Percentiles rank a stretch among this genome's conserved stretches.
Evolutionary conservation across 805 yeast species (phyloP).

Genomic region (Metschnikowia noctiluminum): DNA sequence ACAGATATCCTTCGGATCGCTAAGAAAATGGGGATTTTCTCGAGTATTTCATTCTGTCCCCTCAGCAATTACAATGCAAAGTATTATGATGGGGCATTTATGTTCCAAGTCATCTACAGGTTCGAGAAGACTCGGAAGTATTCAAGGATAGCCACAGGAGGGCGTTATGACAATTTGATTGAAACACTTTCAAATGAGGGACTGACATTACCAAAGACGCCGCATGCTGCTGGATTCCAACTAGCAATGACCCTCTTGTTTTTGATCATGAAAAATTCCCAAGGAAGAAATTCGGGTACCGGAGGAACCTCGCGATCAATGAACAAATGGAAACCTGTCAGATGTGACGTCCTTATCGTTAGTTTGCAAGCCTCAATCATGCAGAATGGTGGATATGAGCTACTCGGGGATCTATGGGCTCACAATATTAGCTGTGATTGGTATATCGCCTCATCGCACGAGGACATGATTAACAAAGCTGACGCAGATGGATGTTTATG

Average conservation of each 20-base stretch:
- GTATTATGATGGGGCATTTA: slow-evolving; percentile 75
- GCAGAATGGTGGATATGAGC: slow-evolving; percentile 58
- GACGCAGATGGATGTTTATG: slow-evolving; percentile 68
- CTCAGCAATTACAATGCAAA: slow-evolving; percentile 77
- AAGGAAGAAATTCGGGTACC: slow-evolving; percentile 2
- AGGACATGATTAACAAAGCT: slow-evolving; percentile 65
- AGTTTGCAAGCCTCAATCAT: slow-evolving; percentile 58
- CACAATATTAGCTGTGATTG: slow-evolving; percentile 77
- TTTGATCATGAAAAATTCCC: slow-evolving; percentile 31
- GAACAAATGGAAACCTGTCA: slow-evolving; percentile 39
- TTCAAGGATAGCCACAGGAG: slow-evolving; percentile 77
- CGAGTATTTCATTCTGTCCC: slow-evolving; percentile 67
- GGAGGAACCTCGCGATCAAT: slow-evolving; percentile 41
- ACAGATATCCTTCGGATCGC: slow-evolving; percentile 52
- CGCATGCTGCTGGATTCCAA: slow-evolving; percentile 79
- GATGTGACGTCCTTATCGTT: slow-evolving; percentile 82
- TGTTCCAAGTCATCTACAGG: slow-evolving; percentile 83
- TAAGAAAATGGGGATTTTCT: slow-evolving; percentile 55
- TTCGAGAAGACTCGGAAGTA: slow-evolving; percentile 49
- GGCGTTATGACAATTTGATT: slow-evolving; percentile 80
- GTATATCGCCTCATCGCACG: slow-evolving; percentile 34
- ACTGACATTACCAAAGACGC: slow-evolving; percentile 23
- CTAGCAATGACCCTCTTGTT: slow-evolving; percentile 52
- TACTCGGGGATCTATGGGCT: slow-evolving; percentile 68
- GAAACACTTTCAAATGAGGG: slow-evolving; percentile 56